Base-by-base conservation (phyloP, 2,329 filamentous ascomycete genomes). In the Apiospora marii region DNA sequence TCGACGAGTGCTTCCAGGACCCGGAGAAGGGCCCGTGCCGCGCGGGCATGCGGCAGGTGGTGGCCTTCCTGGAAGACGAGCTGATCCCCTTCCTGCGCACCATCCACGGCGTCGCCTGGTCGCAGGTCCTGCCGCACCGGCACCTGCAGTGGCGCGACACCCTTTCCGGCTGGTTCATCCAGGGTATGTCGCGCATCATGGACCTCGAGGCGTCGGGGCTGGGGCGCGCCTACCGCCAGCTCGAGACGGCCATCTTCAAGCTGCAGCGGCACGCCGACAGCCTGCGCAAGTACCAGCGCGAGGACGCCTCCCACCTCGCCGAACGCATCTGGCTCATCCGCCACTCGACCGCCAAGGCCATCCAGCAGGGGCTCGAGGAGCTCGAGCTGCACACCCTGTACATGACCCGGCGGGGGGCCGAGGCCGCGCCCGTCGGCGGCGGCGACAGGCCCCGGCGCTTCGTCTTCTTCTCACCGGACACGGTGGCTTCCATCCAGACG, bases 71-170 rank as follows among this genome's bases (percentile, higher is more conserved):
- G 8, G 34, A 64, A 10, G 58, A 64, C 19, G 58, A 64, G 34
- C 58, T 64, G 30, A 64, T 64, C 58, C 58, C 58, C 8, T 64
- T 64, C 58, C 19, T 64, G 34, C 58, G 58, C 7, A 64, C 58
- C 34, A 41, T 64, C 34, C 22, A 64, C 58, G 58, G 58, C 34
- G 34, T 64, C 3, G 30, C 58, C 34, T 64, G 58, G 58, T 4
- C 58, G 19, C 58, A 64, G 58, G 2, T 22, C 5, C 22, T n/a
- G 10, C 58, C 58, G 19, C 3, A 37, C 22, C 30, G 58, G 0
- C 58, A 64, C 34, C 3, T 2, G 58, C 34, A 64, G 34, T 64
- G 8, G 7, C 30, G 19, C 19, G 34, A 64, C 58, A 64, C 58
- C 8, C 41, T 64, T 4, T 1, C 34, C 8, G 58, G 58, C 19